Evolutionary conservation across 192 early-diverging fungal species (phyloP), one percentile per base, ranked within the genome.

Genomic region (Coemansia guatemalensis): DNA sequence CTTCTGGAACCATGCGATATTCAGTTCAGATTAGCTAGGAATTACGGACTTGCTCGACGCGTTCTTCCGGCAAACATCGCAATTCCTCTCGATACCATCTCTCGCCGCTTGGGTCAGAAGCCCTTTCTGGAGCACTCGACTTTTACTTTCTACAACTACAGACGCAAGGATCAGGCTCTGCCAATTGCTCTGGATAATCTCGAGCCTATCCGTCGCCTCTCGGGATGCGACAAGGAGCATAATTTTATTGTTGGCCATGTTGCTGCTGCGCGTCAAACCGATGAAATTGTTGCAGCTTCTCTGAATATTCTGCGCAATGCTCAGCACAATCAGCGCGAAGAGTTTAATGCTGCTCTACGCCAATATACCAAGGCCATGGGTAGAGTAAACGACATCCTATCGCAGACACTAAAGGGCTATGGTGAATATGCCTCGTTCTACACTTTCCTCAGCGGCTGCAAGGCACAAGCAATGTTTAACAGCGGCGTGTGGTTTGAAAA

Each of bases 401-500:
- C 92, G 32, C 85, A 84, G 27, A 94, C 94, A 85, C 89, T 92
- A 87, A 72, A 78, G 53, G 60, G 84, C 22, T 83, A 90, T 23
- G 78, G 68, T 4, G 92, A 92, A 60, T 94, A 96, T 54, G 70
- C 87, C 41, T 88, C 90, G 72, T 96, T 94, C 84, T 82, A 93
- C n/a, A 93, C 94, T 1, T 96, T 93, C 73, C 92, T 96, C 56
- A 93, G 90, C 87, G 94, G 92, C 7, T 89, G 87, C 56, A 92
- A 89, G 81, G 88, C 89, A 70, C 90, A 93, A 85, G 85, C 91
- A 50, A 93, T 96, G 92, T 96, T 96, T 83, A 91, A 88, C 63
- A 83, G 89, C 26, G 93, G 94, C 32, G 90, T 96, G n/a, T 71
- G 90, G 53, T 96, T 90, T 65, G 93, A 96, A 71, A 88, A 86